Evolutionary conservation across 768 basidiomycete genomes (phyloP), one percentile per base, ranked within the genome.

Genomic region (Tricholomella constricta): DNA sequence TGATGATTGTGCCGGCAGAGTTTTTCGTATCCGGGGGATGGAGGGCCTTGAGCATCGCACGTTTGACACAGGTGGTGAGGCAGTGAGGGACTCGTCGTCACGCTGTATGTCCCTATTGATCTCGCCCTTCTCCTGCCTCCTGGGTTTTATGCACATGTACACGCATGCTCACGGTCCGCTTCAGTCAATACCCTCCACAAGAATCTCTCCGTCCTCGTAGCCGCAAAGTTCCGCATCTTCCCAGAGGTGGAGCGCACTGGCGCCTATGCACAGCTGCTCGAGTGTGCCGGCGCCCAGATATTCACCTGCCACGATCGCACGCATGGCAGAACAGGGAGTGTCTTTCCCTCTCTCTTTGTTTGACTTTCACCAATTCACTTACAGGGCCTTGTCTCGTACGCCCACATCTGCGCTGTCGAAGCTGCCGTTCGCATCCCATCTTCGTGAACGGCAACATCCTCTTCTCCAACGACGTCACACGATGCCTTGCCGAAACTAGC

Each of bases 391-490:
- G 94, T 93, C 6, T 91, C 92, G 62, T 97, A 91, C 90, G 74
- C 73, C 22, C 88, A 97, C 69, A 97, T 99, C 64, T 81, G 80
- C 6, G 91, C 92, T 0, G 94, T 99, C 61, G 97, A 96, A 68
- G 69, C 89, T 59, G 90, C 91, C 1, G 91, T 98, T 34, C 84
- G 82, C 0, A 82, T 99, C 96, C 95, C 3, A 94, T 99, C 3
- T 91, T 99, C 67, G 95, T 95, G 0, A 99, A 99, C 68, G 97
- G 96, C 25, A 98, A 98, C n/a, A n/a, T n/a, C n/a, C n/a, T n/a
- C n/a, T n/a, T n/a, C n/a, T n/a, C n/a, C n/a, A n/a, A n/a, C n/a
- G n/a, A n/a, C n/a, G n/a, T n/a, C n/a, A n/a, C n/a, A n/a, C n/a
- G n/a, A n/a, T n/a, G n/a, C n/a, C n/a, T 99, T 26, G 79, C 81